These are phyloP conservation scores for Tinospora cordifolia DNA, from an alignment of 164 flowering plant species.

Conservation along the genomic window DNA sequence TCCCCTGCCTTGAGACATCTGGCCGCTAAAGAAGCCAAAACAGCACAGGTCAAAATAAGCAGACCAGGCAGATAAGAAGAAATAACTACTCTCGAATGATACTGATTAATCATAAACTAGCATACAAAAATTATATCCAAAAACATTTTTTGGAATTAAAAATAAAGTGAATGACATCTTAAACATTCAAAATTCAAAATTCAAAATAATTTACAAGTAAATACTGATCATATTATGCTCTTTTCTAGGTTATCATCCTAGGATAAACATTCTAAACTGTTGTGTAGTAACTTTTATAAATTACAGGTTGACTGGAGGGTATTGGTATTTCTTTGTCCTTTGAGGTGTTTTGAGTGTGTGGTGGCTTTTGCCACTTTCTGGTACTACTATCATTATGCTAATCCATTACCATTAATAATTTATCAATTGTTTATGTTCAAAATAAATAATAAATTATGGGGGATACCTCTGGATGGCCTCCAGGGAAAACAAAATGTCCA, in stretches of 20 bases:
- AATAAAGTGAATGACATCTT: not conserved
- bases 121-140: not conserved
- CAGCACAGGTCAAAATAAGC: not conserved
- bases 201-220: not conserved
- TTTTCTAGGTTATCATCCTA: not conserved
- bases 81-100: not conserved
- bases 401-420: too few relatives aligned
- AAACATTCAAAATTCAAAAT: not conserved
- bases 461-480: conserved; percentile 97
- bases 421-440: too few relatives aligned
- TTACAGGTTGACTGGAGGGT: too few relatives aligned
- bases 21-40: not conserved
- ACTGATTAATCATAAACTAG: not conserved
- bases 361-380: too few relatives aligned
- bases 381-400: too few relatives aligned
- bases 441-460: conserved; percentile 10
- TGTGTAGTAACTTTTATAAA: not conserved
- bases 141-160: not conserved
- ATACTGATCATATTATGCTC: not conserved
- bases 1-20: not conserved
- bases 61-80: not conserved
- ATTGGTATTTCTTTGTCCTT: too few relatives aligned
- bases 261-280: not conserved
- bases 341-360: too few relatives aligned
- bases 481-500: conserved; percentile 90